A percentile compares a stretch with the other conserved stretches of the same genome.
Evolutionary conservation across 441 rosid genomes (phyloP).

Genomic region (Pelargonium cotyledonis): DNA sequence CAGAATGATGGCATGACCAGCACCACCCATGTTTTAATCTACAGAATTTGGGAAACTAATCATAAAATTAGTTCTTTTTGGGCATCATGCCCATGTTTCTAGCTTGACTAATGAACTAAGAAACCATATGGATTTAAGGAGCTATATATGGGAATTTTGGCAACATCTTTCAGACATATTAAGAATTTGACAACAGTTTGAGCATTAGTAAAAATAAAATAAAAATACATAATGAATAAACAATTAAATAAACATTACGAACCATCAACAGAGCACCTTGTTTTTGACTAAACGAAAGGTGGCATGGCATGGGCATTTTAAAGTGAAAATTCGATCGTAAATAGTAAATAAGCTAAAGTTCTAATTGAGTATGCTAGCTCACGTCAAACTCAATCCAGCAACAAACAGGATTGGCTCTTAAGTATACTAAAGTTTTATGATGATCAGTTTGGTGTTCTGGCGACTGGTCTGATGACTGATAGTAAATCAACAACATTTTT

Average conservation of each 20-base stretch:
- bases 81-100: background rate
- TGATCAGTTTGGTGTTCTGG: background rate
- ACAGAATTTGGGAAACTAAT: background rate
- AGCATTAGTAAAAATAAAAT: background rate
- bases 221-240: too few relatives aligned
- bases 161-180: background rate
- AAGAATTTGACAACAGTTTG: background rate
- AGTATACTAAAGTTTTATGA: background rate
- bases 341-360: background rate
- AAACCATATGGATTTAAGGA: background rate
- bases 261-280: background rate
- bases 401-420: background rate
- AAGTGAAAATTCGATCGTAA: background rate
- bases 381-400: background rate
- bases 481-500: background rate
- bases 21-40: constrained; percentile 11
- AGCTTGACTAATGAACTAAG: background rate
- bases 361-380: background rate
- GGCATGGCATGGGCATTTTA: background rate
- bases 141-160: background rate
- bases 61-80: background rate
- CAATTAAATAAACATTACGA: too few relatives aligned
- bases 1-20: constrained; percentile 15
- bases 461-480: too few relatives aligned
- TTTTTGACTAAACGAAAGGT: background rate